Evolutionary conservation across 805 yeast species (phyloP).

Genomic region (Starmerella davenportii): DNA sequence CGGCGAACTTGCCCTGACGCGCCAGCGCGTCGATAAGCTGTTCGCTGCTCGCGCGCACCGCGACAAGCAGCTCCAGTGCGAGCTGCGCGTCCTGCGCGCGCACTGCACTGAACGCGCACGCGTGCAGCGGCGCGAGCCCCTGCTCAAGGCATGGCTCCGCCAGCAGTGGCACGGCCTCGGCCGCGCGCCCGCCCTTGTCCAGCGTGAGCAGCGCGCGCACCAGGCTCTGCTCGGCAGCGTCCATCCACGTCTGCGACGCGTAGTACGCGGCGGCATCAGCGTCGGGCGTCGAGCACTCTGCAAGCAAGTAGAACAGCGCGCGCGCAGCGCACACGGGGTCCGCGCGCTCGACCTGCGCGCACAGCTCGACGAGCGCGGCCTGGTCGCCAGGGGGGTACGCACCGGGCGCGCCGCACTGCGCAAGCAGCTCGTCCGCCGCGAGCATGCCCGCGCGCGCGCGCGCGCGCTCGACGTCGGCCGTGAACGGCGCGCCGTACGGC

Average conservation of each 20-base stretch:
- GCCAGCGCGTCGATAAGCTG: conserved; percentile 5
- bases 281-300: conserved; percentile 6
- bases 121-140: conserved; percentile 6
- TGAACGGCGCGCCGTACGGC: conserved; percentile 3
- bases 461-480: conserved; percentile 2
- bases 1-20: conserved; percentile 10
- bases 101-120: conserved; percentile 2
- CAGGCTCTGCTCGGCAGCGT: conserved; percentile 7
- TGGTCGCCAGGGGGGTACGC: conserved; percentile 8
- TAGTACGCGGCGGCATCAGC: conserved; percentile 2
- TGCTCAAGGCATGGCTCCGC: conserved; percentile 9
- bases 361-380: conserved; percentile 4
- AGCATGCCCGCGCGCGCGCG: conserved; percentile 3
- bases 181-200: conserved; percentile 7
- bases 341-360: conserved; percentile 4
- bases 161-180: conserved; percentile 5
- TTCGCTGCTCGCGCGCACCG: background rate
- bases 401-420: conserved; percentile 1
- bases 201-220: conserved; percentile 10
- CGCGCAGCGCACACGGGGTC: conserved; percentile 1
- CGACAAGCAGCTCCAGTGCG: conserved; percentile 7
- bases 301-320: conserved; percentile 8
- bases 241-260: conserved; percentile 11
- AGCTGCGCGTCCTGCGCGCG: background rate
- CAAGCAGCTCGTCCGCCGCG: conserved; percentile 10